Conservation (phyloP, 1,139 yeast species). For the Saccharomycopsis hybrid region DNA sequence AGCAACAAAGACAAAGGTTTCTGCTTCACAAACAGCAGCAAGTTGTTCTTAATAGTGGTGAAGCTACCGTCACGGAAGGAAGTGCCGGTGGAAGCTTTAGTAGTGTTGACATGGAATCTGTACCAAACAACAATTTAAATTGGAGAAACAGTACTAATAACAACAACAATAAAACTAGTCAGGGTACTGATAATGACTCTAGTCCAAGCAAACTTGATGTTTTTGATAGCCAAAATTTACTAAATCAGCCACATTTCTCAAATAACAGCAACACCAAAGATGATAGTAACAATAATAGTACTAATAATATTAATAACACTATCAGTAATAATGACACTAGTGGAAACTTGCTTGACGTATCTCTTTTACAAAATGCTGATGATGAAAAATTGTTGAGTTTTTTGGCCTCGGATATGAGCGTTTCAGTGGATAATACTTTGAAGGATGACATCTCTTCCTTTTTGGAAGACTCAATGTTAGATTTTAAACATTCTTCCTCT, state of each 20-base stretch:
- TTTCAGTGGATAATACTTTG: slow-evolving; percentile 10
- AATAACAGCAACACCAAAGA: no score
- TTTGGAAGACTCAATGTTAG: slow-evolving; percentile 18
- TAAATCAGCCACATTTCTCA: no score
- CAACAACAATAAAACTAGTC: no score
- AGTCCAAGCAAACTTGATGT: no score
- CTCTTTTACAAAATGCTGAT: background rate
- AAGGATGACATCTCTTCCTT: slow-evolving; percentile 20
- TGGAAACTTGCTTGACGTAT: background rate
- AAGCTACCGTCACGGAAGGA: background rate
- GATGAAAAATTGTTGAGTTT: slow-evolving; percentile 10
- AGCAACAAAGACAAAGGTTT: slow-evolving; percentile 14
- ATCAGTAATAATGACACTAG: no score
- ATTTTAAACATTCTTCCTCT: slow-evolving; percentile 6
- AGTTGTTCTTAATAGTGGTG: no score
- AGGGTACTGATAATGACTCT: no score
- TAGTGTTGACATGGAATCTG: background rate
- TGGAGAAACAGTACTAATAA: no score
- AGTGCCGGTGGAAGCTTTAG: background rate
- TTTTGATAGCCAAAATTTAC: no score
- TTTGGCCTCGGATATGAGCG: slow-evolving; percentile 4
- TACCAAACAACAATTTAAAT: background rate
- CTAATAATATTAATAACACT: no score
- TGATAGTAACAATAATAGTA: no score
- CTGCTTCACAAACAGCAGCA: slow-evolving; percentile 19